Evolutionary conservation across 1,139 yeast species (phyloP).

Genomic region (Pichia sp.): DNA sequence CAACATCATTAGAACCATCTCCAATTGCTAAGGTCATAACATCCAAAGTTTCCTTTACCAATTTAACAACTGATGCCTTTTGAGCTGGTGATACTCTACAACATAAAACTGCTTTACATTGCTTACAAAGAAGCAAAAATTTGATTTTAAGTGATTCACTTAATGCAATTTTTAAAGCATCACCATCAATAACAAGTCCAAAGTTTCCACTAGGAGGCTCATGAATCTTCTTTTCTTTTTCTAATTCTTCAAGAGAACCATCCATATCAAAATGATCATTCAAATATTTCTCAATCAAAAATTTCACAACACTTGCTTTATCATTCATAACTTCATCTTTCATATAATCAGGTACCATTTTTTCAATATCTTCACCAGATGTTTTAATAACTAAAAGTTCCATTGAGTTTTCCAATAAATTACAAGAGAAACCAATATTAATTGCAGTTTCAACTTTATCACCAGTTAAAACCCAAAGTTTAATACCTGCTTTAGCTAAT

Average conservation of each 20-base stretch:
- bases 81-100: conserved; percentile 98
- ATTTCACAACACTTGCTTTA: conserved; percentile 42
- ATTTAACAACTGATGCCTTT: conserved; percentile 89
- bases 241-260: conserved; percentile 55
- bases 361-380: conserved; percentile 37
- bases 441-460: conserved; percentile 97
- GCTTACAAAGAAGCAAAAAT: conserved; percentile 80
- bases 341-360: conserved; percentile 30
- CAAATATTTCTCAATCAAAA: conserved; percentile 53
- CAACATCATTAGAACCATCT: conserved; percentile 97
- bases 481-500: conserved; percentile 84
- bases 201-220: conserved; percentile 67
- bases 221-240: conserved; percentile 61
- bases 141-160: conserved; percentile 49
- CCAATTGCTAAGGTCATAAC: conserved; percentile 94
- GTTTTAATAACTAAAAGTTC: conserved; percentile 64
- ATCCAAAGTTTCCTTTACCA: conserved; percentile 73
- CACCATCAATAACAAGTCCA: conserved; percentile 91
- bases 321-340: conserved; percentile 31
- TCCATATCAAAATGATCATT: conserved; percentile 52
- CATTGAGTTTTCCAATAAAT: conserved; percentile 80
- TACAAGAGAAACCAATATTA: conserved; percentile 95
- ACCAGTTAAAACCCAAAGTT: conserved; percentile 95
- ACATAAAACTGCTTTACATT: conserved; percentile 88
- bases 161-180: conserved; percentile 71